A percentile compares a stretch with the other conserved stretches of the same genome.
Evolutionary conservation across 768 basidiomycete genomes (phyloP).

Genomic region (Lactarius evosmus): DNA sequence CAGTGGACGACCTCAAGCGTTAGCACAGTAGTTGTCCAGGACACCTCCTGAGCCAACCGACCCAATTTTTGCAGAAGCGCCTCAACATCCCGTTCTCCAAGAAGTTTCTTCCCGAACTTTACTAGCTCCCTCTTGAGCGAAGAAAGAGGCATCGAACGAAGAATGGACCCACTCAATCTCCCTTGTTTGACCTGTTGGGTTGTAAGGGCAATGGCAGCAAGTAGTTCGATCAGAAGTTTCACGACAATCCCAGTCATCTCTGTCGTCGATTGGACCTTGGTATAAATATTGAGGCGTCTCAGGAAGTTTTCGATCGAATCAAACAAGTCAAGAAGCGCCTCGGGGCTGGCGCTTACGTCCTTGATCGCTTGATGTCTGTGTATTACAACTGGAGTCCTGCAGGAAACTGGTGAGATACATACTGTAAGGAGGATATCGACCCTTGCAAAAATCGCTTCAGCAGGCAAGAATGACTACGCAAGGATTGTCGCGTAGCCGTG

Average conservation of each 20-base stretch:
- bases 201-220: background rate
- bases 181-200: background rate
- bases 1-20: background rate
- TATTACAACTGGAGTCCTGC: background rate
- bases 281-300: background rate
- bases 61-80: background rate
- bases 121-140: background rate
- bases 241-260: background rate
- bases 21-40: background rate
- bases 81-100: background rate
- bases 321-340: background rate
- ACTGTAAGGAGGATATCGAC: background rate
- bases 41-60: background rate
- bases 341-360: background rate
- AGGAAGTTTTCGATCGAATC: background rate
- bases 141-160: background rate
- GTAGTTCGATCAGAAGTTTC: background rate
- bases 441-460: background rate
- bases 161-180: background rate
- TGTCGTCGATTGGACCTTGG: background rate
- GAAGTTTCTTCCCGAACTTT: background rate
- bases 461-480: background rate
- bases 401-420: background rate
- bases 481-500: background rate
- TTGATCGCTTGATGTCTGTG: background rate